A percentile compares a stretch with the other conserved stretches of the same genome.
Evolutionary conservation across 306 rosid genomes (phyloP).

Genomic region (Malus sieversii): DNA sequence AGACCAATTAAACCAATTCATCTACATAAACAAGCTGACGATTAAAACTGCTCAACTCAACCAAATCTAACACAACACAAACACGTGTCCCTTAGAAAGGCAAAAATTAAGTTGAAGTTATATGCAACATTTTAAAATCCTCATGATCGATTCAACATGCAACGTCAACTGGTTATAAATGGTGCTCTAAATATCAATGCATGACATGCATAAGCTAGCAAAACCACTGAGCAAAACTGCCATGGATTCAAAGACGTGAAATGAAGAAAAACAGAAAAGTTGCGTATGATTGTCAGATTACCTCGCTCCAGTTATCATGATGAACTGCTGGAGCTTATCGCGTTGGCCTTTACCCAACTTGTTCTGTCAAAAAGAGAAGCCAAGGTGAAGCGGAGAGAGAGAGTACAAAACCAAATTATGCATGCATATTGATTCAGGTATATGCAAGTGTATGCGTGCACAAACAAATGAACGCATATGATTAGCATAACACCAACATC

Average conservation of each 20-base stretch:
- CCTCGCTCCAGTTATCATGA: conserved; percentile 91
- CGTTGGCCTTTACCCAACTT: conserved; percentile 90
- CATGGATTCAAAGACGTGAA: background rate
- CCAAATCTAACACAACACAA: background rate
- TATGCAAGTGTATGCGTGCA: background rate
- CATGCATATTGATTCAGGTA: background rate
- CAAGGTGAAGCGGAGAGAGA: background rate
- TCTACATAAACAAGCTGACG: background rate
- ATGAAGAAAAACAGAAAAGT: conserved; percentile 4
- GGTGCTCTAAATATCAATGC: background rate
- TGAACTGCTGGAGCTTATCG: conserved; percentile 93
- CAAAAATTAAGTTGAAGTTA: background rate
- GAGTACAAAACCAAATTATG: background rate
- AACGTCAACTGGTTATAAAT: background rate
- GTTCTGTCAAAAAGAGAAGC: conserved; percentile 42
- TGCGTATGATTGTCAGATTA: conserved; percentile 19
- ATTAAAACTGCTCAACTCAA: background rate
- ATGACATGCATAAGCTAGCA: background rate
- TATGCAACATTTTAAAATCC: background rate
- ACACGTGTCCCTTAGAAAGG: background rate
- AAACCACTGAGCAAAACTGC: background rate
- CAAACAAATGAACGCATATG: background rate
- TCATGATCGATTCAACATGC: background rate
- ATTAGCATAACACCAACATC: background rate
- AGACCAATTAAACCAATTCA: background rate